Conservation (phyloP, 2,329 filamentous ascomycete species). For the Venturia asperata region DNA sequence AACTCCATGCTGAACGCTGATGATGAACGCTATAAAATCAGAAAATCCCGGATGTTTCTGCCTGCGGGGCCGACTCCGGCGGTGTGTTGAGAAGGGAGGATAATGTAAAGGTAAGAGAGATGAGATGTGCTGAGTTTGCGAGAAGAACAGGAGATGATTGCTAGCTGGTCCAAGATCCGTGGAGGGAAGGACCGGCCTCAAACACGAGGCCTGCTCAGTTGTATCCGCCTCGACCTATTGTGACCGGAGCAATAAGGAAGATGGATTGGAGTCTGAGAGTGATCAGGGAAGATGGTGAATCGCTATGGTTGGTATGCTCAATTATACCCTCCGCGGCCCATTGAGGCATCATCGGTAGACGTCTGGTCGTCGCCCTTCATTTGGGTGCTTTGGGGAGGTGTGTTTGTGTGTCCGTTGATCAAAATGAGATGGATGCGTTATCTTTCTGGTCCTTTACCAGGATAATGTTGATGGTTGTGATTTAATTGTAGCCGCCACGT, state of each 20-base stretch:
- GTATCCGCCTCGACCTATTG: conserved; percentile 13
- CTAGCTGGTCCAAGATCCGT: neutral
- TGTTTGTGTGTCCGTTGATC: neutral
- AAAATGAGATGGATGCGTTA: neutral
- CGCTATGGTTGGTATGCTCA: conserved; percentile 17
- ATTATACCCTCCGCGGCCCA: conserved; percentile 26
- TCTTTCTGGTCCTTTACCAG: too few species aligned
- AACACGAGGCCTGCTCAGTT: conserved; percentile 9
- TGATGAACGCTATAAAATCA: conserved; percentile 1
- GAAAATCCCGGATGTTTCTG: neutral
- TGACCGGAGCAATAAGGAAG: neutral
- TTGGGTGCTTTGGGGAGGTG: neutral
- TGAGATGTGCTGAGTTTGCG: neutral
- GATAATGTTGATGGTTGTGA: neutral
- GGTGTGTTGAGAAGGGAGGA: neutral
- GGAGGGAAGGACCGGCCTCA: neutral
- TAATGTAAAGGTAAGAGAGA: neutral
- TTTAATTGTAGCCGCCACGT: conserved; percentile 38
- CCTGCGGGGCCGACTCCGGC: neutral
- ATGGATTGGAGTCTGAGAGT: neutral
- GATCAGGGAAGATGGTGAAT: neutral
- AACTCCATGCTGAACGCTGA: conserved; percentile 8
- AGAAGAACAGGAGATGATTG: neutral
- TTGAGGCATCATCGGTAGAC: conserved; percentile 13
- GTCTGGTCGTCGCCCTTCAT: conserved; percentile 18